A percentile compares a stretch with the other conserved stretches of the same genome.
Conservation (phyloP, 2,329 filamentous ascomycete species). For the Alternaria arbusti region DNA sequence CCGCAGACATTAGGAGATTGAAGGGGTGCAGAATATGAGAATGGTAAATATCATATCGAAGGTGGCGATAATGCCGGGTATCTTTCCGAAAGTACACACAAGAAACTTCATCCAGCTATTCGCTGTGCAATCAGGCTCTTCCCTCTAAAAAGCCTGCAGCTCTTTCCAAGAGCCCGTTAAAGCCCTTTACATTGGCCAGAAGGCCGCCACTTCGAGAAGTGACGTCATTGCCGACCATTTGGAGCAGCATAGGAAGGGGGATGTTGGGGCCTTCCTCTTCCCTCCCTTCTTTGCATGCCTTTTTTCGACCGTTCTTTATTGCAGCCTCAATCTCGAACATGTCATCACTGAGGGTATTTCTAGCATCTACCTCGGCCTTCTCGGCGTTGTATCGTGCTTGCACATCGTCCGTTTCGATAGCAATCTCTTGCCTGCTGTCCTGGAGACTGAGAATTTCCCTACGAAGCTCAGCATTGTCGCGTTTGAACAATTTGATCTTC, state of each 20-base stretch:
- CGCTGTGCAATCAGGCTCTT: constrained; percentile 23
- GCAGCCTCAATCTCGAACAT: constrained; percentile 49
- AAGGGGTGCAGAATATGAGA: not conserved
- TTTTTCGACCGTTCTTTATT: constrained; percentile 41
- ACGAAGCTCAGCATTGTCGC: constrained; percentile 54
- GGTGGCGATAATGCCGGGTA: constrained; percentile 16
- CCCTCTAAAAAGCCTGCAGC: constrained; percentile 47
- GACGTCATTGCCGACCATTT: constrained; percentile 36
- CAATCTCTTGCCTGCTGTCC: constrained; percentile 56
- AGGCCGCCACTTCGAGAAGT: constrained; percentile 42
- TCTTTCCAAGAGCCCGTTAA: constrained; percentile 44
- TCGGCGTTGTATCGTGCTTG: constrained; percentile 41
- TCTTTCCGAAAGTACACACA: constrained; percentile 11
- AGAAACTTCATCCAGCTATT: constrained; percentile 2
- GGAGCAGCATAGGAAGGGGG: constrained; percentile 40
- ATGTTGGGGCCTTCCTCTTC: constrained; percentile 43
- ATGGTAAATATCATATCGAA: constrained; percentile 1
- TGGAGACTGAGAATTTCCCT: constrained; percentile 57
- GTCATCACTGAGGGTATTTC: constrained; percentile 35
- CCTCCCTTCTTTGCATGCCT: constrained; percentile 35
- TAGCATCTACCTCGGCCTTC: constrained; percentile 31
- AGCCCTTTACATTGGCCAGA: constrained; percentile 35
- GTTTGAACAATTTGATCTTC: constrained; percentile 53
- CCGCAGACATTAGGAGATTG: not conserved
- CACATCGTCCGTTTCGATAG: constrained; percentile 58